Evolutionary conservation across 129 eudicot genomes (phyloP).

Genomic region (Scalesia atractyloides): DNA sequence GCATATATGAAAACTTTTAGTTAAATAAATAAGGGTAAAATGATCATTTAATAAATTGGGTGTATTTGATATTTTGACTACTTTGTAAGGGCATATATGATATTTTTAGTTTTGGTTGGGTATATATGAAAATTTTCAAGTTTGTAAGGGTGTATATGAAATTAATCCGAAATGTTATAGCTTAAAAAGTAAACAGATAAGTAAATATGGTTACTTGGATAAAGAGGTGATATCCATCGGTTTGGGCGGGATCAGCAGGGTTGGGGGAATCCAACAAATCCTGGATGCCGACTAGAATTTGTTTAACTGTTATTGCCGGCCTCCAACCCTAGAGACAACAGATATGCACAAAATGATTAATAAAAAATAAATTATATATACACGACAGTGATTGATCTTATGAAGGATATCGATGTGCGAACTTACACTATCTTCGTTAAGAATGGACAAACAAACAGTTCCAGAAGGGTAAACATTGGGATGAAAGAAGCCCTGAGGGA

Average conservation of each 20-base stretch:
- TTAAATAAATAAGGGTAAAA: too few relatives aligned
- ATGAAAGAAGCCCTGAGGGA: slow-evolving; percentile 79
- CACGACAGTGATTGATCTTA: not conserved
- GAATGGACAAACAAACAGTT: slow-evolving; percentile 85
- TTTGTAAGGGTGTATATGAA: too few relatives aligned
- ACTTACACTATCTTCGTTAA: slow-evolving; percentile 88
- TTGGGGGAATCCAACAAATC: slow-evolving; percentile 86
- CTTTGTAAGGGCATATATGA: too few relatives aligned
- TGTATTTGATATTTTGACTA: too few relatives aligned
- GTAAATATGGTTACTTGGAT: slow-evolving; percentile 56
- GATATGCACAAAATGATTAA: not conserved
- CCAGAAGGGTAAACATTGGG: slow-evolving; percentile 96
- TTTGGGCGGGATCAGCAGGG: slow-evolving; percentile 85
- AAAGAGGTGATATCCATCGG: slow-evolving; percentile 82
- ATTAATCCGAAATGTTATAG: too few relatives aligned
- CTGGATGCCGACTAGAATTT: slow-evolving; percentile 84
- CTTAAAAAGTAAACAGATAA: not conserved
- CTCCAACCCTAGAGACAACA: slow-evolving; percentile 73
- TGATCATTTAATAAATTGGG: too few relatives aligned
- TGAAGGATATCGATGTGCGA: not conserved
- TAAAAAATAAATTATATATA: not conserved
- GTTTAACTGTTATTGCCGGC: slow-evolving; percentile 91
- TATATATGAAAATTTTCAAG: too few relatives aligned
- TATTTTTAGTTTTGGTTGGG: too few relatives aligned
- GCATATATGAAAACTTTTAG: too few relatives aligned